Evolutionary conservation across 495 filamentous ascomycete species (phyloP).

Genomic region (Xylaria sp.): DNA sequence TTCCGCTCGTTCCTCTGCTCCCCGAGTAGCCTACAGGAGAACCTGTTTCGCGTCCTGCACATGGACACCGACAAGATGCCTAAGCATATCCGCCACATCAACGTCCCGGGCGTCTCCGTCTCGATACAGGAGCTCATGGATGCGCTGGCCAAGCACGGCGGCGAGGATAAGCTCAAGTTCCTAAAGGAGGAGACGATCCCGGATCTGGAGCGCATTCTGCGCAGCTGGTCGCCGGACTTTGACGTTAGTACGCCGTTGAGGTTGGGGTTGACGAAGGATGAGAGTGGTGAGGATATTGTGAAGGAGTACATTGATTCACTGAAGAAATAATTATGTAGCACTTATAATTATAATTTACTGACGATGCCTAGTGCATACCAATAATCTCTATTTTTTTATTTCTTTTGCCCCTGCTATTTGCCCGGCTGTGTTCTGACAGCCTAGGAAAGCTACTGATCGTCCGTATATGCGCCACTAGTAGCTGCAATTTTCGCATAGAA

Average conservation of each 20-base stretch:
- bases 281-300: constrained; percentile 63
- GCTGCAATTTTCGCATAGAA: constrained; percentile 57
- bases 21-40: constrained; percentile 71
- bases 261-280: constrained; percentile 68
- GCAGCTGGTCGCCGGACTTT: constrained; percentile 75
- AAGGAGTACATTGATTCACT: constrained; percentile 52
- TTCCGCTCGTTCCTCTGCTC: constrained; percentile 74
- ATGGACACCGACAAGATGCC: constrained; percentile 63
- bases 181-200: constrained; percentile 72
- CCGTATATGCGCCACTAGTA: constrained; percentile 43
- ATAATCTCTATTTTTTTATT: background rate
- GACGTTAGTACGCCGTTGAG: constrained; percentile 63
- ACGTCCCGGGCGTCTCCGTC: constrained; percentile 76
- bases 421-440: background rate
- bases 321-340: constrained; percentile 30
- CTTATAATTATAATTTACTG: background rate
- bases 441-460: background rate
- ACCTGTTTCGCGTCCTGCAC: constrained; percentile 68
- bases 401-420: background rate
- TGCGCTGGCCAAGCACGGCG: constrained; percentile 71
- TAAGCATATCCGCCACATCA: constrained; percentile 66
- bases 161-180: constrained; percentile 68
- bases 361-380: too few relatives aligned
- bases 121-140: constrained; percentile 78
- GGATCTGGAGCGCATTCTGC: constrained; percentile 71